Base-by-base conservation (phyloP, 768 basidiomycete species). In the Chalciporus sphaerocephalus region DNA sequence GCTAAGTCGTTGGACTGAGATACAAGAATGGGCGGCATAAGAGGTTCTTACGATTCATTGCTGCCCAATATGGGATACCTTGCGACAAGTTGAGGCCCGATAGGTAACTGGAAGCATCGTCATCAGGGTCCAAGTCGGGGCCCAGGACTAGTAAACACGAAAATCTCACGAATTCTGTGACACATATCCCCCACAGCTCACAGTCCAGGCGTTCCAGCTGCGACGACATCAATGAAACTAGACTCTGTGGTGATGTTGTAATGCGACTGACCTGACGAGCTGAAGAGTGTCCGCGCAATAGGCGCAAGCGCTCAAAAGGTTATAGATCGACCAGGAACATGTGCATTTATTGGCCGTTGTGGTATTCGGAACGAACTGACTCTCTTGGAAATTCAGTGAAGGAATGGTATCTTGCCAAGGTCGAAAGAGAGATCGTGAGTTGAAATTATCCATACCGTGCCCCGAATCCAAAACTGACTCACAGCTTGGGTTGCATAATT, bases 271-370 rank as follows among this genome's bases (percentile, higher is more conserved):
- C 62, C 54, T 59, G 22, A 42, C 23, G 21, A 47, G 54, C 8
- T 45, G 37, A 28, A n/a, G 4, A 5, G 40, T 53, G 38, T 5
- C 27, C 52, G n/a, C 5, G 23, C 58, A 63, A 24, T 40, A 46
- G 15, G 52, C 52, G 12, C 62, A 64, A 15, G 58, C 61, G 13
- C 61, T 66, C 35, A 66, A 9, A 10, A 64, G 44, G 39, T 64
- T 64, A 36, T 66, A 64, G 27, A 51, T 48, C 13, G 64, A 60
- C 62, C 64, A 64, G 13, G 54, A 64, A 25, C 62, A 64, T 21
- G 56, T 59, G 17, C 61, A 64, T 20, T 10, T 18, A 2, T 54
- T 61, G 1, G 43, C 39, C 2, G 43, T 52, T 32, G 50, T 47
- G 21, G 28, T 25, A 17, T 44, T 51, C 5, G 64, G 64, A 6